These are phyloP conservation scores for Rhodamnia rubescens DNA, from an alignment of 345 rosid species.

Conservation along the genomic window DNA sequence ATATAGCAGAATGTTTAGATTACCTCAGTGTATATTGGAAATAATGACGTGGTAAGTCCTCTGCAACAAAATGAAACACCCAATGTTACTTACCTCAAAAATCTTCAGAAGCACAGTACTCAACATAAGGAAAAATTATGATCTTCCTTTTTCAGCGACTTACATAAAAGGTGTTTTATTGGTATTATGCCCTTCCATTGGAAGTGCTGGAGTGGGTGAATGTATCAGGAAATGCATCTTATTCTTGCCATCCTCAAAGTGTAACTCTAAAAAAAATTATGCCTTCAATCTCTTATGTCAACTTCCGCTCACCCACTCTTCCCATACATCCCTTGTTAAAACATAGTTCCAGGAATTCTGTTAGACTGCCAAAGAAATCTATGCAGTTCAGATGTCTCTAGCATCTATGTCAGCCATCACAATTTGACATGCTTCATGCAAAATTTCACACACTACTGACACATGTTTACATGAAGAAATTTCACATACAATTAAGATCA, in stretches of 20 bases:
- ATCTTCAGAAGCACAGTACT: background rate
- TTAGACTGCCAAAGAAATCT: background rate
- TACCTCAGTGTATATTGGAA: background rate
- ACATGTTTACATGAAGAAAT: background rate
- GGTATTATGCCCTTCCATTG: background rate
- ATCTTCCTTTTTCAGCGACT: background rate
- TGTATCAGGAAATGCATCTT: background rate
- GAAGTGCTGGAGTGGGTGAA: background rate
- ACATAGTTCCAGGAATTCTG: conserved; percentile 6
- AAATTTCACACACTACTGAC: background rate
- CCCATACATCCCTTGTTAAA: background rate
- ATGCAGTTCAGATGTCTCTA: background rate
- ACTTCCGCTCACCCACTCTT: background rate
- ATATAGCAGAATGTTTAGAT: background rate
- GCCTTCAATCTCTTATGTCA: background rate
- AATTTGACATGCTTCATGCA: background rate
- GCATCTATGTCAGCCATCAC: background rate
- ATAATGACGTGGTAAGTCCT: background rate
- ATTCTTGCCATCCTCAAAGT: background rate
- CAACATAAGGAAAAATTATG: background rate
- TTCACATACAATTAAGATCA: background rate
- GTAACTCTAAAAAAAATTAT: background rate
- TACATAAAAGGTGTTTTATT: background rate
- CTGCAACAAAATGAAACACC: background rate
- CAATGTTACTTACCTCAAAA: background rate